A percentile compares a stretch with the other conserved stretches of the same genome.
phyloP scores from a whole-genome alignment of 345 rosid species.

The Ricinus communis region DNA sequence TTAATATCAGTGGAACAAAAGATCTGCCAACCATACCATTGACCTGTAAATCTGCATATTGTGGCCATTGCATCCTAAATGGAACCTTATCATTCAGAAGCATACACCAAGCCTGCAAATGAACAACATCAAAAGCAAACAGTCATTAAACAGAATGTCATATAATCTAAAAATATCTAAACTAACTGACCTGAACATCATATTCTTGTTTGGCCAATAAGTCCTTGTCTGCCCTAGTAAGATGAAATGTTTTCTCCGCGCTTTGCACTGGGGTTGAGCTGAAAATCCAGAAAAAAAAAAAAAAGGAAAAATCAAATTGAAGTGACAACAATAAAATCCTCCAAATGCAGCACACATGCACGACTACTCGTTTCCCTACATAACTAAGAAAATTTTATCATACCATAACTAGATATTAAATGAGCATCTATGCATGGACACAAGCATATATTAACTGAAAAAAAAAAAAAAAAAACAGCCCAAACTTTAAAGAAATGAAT shows the following conservation, averaged over 20 bases:
- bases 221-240: slow-evolving; percentile 72
- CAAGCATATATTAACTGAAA: no score
- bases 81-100: slow-evolving; percentile 95
- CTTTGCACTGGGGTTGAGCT: slow-evolving; percentile 72
- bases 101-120: slow-evolving; percentile 94
- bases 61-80: slow-evolving; percentile 99
- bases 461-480: background rate
- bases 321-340: background rate
- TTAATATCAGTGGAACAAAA: slow-evolving; percentile 4
- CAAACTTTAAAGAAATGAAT: background rate
- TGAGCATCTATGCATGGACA: no score
- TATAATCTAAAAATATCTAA: background rate
- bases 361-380: background rate
- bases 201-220: slow-evolving; percentile 62
- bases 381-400: background rate
- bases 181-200: slow-evolving; percentile 72
- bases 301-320: slow-evolving; percentile 26
- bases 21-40: slow-evolving; percentile 60
- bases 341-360: no score
- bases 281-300: slow-evolving; percentile 31
- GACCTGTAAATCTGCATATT: slow-evolving; percentile 80
- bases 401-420: background rate
- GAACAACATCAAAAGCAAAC: slow-evolving; percentile 14
- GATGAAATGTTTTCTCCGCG: slow-evolving; percentile 68
- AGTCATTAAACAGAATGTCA: slow-evolving; percentile 15